Evolutionary conservation across 371 early-diverging fungal genomes (phyloP).

Genomic region (Dichotomocladium elegans): DNA sequence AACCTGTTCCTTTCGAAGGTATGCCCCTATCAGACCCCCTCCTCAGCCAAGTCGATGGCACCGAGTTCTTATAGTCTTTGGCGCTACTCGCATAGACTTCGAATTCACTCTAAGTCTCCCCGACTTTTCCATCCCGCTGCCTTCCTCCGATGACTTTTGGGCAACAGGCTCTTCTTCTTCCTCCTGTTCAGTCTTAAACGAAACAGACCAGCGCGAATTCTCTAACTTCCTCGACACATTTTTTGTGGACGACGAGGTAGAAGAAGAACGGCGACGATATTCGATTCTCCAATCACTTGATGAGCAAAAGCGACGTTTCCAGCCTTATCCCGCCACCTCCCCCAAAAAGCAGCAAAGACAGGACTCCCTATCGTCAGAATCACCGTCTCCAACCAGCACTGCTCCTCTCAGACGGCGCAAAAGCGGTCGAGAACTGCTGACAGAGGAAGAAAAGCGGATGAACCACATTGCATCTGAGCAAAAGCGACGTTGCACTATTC

Average conservation of each 20-base stretch:
- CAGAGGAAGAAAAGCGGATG: constrained; percentile 82
- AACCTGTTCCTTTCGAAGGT: constrained; percentile 50
- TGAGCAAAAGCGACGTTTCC: constrained; percentile 22
- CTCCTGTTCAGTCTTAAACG: constrained; percentile 18
- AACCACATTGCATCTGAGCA: constrained; percentile 94
- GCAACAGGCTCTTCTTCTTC: neutral
- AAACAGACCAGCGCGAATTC: constrained; percentile 39
- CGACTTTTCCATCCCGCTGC: constrained; percentile 41
- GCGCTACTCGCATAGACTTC: constrained; percentile 23
- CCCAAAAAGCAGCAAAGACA: constrained; percentile 9
- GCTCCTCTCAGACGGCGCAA: constrained; percentile 14
- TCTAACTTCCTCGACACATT: constrained; percentile 40
- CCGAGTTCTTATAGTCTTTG: no score
- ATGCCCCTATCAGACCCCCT: neutral
- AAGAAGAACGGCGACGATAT: constrained; percentile 30
- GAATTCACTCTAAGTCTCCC: constrained; percentile 45
- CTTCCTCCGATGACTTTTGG: constrained; percentile 2
- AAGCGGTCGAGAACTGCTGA: constrained; percentile 63
- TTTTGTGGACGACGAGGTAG: constrained; percentile 29
- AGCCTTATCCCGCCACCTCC: neutral
- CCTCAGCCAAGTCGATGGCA: neutral
- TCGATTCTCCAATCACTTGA: constrained; percentile 38
- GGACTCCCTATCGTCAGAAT: neutral
- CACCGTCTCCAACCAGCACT: neutral
- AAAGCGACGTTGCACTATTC: constrained; percentile 83